Evolutionary conservation across 768 basidiomycete genomes (phyloP).

Genomic region (Auriscalpium orientale): DNA sequence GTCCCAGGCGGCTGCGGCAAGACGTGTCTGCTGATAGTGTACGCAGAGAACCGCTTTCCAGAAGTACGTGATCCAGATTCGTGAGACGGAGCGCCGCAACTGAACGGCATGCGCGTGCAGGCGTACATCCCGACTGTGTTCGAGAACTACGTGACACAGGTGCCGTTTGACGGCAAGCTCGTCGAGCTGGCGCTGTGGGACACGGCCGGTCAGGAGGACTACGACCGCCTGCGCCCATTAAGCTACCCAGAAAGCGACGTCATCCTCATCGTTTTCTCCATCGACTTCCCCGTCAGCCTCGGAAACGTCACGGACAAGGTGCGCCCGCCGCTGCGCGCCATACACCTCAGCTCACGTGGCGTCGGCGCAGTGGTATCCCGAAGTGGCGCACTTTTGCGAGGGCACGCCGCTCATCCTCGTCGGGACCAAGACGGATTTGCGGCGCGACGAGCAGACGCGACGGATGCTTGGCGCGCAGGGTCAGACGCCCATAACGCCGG

Average conservation of each 20-base stretch:
- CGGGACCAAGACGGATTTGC: slow-evolving; percentile 89
- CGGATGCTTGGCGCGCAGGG: slow-evolving; percentile 89
- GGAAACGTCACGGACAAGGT: slow-evolving; percentile 90
- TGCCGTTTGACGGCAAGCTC: slow-evolving; percentile 78
- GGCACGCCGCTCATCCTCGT: slow-evolving; percentile 86
- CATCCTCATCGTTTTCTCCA: slow-evolving; percentile 89
- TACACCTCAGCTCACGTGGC: slow-evolving; percentile 1
- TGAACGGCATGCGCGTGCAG: slow-evolving; percentile 33
- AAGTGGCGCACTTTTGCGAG: slow-evolving; percentile 89
- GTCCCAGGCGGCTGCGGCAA: slow-evolving; percentile 73
- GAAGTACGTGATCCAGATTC: slow-evolving; percentile 53
- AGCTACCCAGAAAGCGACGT: slow-evolving; percentile 87
- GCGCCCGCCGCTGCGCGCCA: slow-evolving; percentile 15
- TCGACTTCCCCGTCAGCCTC: slow-evolving; percentile 88
- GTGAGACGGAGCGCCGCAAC: slow-evolving; percentile 9
- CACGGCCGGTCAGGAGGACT: slow-evolving; percentile 96
- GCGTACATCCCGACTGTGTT: slow-evolving; percentile 91
- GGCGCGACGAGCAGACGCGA: slow-evolving; percentile 77
- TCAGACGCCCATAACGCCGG: slow-evolving; percentile 67
- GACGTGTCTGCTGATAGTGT: slow-evolving; percentile 94
- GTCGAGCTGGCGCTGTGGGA: slow-evolving; percentile 98
- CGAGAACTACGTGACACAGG: slow-evolving; percentile 88
- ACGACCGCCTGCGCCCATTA: slow-evolving; percentile 79
- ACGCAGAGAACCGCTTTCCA: slow-evolving; percentile 93
- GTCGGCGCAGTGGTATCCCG: slow-evolving; percentile 73